These are phyloP conservation scores for Camellia oleifera DNA, from an alignment of 179 eudicot species.

Conservation along the genomic window DNA sequence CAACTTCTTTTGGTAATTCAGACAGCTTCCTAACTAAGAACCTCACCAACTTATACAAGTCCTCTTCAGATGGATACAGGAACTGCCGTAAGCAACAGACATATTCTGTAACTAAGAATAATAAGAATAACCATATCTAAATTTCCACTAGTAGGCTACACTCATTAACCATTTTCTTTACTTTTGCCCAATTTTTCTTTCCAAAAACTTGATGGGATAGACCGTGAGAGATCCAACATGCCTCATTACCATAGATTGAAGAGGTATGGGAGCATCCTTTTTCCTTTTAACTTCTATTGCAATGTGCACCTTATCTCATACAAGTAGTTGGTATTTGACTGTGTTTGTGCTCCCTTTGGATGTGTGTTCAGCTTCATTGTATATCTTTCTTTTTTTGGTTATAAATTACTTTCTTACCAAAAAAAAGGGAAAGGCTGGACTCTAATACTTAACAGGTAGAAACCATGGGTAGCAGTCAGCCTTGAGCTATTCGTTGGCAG, in stretches of 20 bases:
- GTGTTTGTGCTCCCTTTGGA: too few species aligned
- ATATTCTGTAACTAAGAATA: constrained; percentile 30
- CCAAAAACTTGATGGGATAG: background rate
- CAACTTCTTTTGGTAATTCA: constrained; percentile 32
- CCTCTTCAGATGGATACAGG: constrained; percentile 63
- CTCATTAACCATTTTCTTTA: background rate
- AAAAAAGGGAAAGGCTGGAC: too few species aligned
- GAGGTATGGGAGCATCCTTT: background rate
- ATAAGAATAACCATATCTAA: constrained; percentile 19
- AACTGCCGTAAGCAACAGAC: constrained; percentile 54
- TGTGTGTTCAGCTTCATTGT: too few species aligned
- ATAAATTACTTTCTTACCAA: too few species aligned
- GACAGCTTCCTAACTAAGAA: constrained; percentile 57
- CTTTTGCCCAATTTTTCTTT: background rate
- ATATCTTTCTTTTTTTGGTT: too few species aligned
- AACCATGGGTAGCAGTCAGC: too few species aligned
- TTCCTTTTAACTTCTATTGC: background rate
- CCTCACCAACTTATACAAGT: constrained; percentile 47
- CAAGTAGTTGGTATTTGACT: background rate
- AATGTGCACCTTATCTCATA: background rate
- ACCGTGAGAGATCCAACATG: background rate
- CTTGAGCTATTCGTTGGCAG: too few species aligned
- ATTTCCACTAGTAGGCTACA: background rate
- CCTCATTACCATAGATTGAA: background rate
- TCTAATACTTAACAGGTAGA: too few species aligned